Base-by-base conservation (phyloP, 345 rosid species). In the Sonneratia caseolaris region DNA sequence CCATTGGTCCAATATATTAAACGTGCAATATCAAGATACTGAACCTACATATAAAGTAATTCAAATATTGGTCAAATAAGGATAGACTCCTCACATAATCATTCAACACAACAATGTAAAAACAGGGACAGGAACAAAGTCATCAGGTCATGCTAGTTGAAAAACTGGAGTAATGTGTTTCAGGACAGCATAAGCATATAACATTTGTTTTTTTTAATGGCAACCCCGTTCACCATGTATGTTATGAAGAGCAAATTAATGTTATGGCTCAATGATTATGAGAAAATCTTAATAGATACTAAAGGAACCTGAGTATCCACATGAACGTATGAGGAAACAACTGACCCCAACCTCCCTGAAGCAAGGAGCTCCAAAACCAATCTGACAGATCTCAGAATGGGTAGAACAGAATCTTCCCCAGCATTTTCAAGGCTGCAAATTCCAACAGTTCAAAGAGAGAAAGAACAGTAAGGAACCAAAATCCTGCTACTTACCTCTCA, bases 401-500 rank as follows among this genome's bases (percentile, higher is more conserved):
- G 90, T 77, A 93, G 79, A 78, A 84, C 86, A 78, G 94, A 86
- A 82, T 83, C 84, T 84, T 91, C 97, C 79, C 93, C 97, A 70
- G 98, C 91, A 93, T 91, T 91, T 81, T 93, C 96, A 76, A 93
- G 98, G 77, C 98, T 93, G 81, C 84, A 85, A 83, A 77, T 69
- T 27, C 65, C 75, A 59, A 68, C 43, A 22, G 40, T 71, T 68
- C 36, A 57, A 16, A 22, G 38, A 57, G 37, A 55, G 68, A 48
- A n/a, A n/a, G 51, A 73, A 42, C 40, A 56, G 59, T 42, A 18
- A 45, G 47, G 43, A 27, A 27, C 32, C 32, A 66, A n/a, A 13
- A 27, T 27, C 21, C 47, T 56, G 16, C 66, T 66, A 68, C 82
- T 45, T 82, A 93, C 98, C 97, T 94, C 75, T 91, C 96, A 74